Percentiles rank a stretch among this genome's conserved stretches.
These are phyloP conservation scores for Alternaria angustiovoidea DNA, from an alignment of 2,329 filamentous ascomycete species.

Conservation along the genomic window DNA sequence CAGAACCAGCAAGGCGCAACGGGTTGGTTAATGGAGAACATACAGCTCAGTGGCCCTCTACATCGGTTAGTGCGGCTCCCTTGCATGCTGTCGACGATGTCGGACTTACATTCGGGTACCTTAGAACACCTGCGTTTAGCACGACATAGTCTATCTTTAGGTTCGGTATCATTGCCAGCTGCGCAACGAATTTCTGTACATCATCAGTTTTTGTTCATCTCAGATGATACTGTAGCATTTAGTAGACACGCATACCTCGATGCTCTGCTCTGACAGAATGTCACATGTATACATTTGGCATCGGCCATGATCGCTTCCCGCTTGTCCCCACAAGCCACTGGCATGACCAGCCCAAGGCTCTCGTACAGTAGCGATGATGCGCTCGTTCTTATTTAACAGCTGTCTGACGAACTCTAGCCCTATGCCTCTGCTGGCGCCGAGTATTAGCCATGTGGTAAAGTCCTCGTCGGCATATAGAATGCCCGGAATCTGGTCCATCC, in stretches of 20 bases:
- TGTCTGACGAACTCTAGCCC: slow-evolving; percentile 63
- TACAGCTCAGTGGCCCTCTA: slow-evolving; percentile 63
- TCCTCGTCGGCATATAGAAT: slow-evolving; percentile 53
- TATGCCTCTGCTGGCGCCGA: slow-evolving; percentile 59
- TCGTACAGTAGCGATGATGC: slow-evolving; percentile 62
- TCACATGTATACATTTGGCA: slow-evolving; percentile 62
- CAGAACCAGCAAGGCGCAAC: slow-evolving; percentile 26
- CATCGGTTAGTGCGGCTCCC: slow-evolving; percentile 35
- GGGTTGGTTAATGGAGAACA: slow-evolving; percentile 30
- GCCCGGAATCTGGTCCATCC: slow-evolving; percentile 55
- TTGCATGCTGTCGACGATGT: slow-evolving; percentile 13
- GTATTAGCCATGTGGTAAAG: slow-evolving; percentile 56
- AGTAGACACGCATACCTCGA: slow-evolving; percentile 48
- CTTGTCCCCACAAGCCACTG: slow-evolving; percentile 52
- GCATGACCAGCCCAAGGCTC: slow-evolving; percentile 52
- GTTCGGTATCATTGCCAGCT: slow-evolving; percentile 52
- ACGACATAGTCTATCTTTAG: slow-evolving; percentile 62
- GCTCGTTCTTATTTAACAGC: slow-evolving; percentile 56
- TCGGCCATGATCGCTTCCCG: slow-evolving; percentile 55
- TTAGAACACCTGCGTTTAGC: slow-evolving; percentile 65
- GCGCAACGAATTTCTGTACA: slow-evolving; percentile 53
- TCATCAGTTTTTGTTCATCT: not conserved
- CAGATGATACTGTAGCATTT: not conserved
- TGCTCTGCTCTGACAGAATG: slow-evolving; percentile 62
- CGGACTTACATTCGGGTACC: slow-evolving; percentile 63